These are phyloP conservation scores for Didymella sp. DNA, from an alignment of 2,329 filamentous ascomycete species.

Conservation along the genomic window DNA sequence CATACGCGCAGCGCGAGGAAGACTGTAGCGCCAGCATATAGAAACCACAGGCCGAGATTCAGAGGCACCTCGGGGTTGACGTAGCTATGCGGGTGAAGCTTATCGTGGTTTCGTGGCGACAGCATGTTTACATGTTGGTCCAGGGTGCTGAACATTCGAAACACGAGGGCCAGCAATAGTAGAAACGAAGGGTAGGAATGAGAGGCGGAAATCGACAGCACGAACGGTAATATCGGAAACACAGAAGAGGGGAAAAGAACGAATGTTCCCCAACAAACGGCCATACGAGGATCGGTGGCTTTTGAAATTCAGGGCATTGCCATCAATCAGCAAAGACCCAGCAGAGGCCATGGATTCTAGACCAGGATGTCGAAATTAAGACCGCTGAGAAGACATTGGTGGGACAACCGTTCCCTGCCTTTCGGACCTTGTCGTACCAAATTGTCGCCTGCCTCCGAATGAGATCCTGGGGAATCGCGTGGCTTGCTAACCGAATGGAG, in stretches of 20 bases:
- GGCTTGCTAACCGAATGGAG: slow-evolving; percentile 24
- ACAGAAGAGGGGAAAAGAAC: slow-evolving; percentile 22
- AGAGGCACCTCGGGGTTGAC: slow-evolving; percentile 47
- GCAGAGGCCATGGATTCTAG: slow-evolving; percentile 26
- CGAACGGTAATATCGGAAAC: slow-evolving; percentile 19
- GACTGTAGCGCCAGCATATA: slow-evolving; percentile 47
- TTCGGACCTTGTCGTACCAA: slow-evolving; percentile 25
- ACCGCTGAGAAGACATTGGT: slow-evolving; percentile 34
- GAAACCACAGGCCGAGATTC: slow-evolving; percentile 50
- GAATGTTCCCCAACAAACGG: slow-evolving; percentile 18
- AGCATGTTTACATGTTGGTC: slow-evolving; percentile 34
- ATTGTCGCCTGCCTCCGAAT: slow-evolving; percentile 22
- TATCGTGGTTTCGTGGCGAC: slow-evolving; percentile 31
- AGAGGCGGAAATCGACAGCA: slow-evolving; percentile 12
- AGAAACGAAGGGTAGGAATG: slow-evolving; percentile 19
- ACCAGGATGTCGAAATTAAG: slow-evolving; percentile 27
- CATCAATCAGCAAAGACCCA: slow-evolving; percentile 22
- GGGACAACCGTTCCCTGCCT: slow-evolving; percentile 32
- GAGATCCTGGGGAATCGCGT: slow-evolving; percentile 35
- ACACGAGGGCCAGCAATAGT: slow-evolving; percentile 9
- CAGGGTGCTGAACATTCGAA: slow-evolving; percentile 19
- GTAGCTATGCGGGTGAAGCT: slow-evolving; percentile 30
- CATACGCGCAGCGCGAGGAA: slow-evolving; percentile 48
- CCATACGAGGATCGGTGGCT: slow-evolving; percentile 29
- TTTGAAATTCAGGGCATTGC: slow-evolving; percentile 23